Percentiles rank a stretch among this genome's conserved stretches.
These are phyloP conservation scores for Neurospora crassa DNA, from an alignment of 2,329 filamentous ascomycete genomes.

Conservation along the genomic window DNA sequence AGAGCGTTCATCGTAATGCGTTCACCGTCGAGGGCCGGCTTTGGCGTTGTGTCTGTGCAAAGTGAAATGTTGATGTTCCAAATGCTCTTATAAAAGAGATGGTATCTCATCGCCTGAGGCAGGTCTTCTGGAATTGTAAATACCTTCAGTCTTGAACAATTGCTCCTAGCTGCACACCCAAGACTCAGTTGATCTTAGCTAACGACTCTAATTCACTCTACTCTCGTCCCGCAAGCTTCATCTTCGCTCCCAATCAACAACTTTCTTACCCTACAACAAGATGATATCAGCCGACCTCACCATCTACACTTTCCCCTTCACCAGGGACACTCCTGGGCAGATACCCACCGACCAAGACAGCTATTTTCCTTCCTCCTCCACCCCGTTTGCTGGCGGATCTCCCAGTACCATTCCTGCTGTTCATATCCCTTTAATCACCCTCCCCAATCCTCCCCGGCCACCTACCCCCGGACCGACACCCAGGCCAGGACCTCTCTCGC, in stretches of 20 bases:
- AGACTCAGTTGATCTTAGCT: too few species aligned
- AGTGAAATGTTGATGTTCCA: neutral
- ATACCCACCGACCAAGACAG: neutral
- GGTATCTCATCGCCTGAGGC: neutral
- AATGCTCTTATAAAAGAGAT: neutral
- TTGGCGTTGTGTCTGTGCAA: neutral
- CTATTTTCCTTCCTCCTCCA: neutral
- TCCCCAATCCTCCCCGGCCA: constrained; percentile 2
- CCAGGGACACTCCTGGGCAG: neutral
- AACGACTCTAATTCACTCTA: neutral
- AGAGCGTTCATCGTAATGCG: neutral
- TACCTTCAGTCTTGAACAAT: neutral
- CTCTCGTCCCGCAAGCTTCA: neutral
- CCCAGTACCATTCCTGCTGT: neutral
- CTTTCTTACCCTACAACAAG: neutral
- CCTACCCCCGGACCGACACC: constrained; percentile 1
- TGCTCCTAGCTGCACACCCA: neutral
- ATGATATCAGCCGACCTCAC: neutral
- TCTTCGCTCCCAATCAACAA: neutral
- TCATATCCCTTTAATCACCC: neutral
- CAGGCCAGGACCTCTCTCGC: constrained; percentile 1
- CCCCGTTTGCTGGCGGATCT: too few species aligned
- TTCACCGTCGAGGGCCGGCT: neutral
- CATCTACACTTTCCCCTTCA: neutral
- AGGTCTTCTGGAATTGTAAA: neutral